Evolutionary conservation across 371 early-diverging fungal species (phyloP).

Genomic region (Batkoa obscura): DNA sequence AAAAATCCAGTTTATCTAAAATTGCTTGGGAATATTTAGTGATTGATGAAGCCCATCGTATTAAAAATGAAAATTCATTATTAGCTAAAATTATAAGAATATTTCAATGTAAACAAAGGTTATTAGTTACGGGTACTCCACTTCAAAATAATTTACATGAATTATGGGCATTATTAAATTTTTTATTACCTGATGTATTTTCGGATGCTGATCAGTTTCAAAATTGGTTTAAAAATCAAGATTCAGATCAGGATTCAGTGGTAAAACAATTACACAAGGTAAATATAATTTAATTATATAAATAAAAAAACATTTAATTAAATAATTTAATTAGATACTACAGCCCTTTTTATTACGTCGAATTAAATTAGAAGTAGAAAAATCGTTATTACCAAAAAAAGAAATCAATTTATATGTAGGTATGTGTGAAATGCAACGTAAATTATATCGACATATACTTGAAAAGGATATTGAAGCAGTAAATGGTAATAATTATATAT

Average conservation of each 20-base stretch:
- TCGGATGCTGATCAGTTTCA: slow-evolving; percentile 82
- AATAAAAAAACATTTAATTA: too few species aligned
- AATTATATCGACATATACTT: slow-evolving; percentile 92
- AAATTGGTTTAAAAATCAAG: slow-evolving; percentile 44
- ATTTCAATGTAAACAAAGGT: slow-evolving; percentile 71
- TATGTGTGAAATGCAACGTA: slow-evolving; percentile 71
- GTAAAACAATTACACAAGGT: slow-evolving; percentile 1
- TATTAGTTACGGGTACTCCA: slow-evolving; percentile 98
- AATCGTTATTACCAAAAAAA: neutral
- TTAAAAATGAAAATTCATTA: slow-evolving; percentile 96
- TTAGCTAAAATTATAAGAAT: slow-evolving; percentile 81
- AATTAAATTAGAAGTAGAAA: slow-evolving; percentile 3
- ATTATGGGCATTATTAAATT: slow-evolving; percentile 97
- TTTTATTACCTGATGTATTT: slow-evolving; percentile 92
- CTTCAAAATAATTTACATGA: slow-evolving; percentile 98
- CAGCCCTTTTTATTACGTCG: slow-evolving; percentile 3
- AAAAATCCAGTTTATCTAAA: slow-evolving; percentile 67
- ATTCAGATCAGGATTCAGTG: neutral
- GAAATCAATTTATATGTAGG: neutral
- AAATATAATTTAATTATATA: neutral
- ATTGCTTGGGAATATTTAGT: slow-evolving; percentile 88
- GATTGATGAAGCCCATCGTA: slow-evolving; percentile 98
- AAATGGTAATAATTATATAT: slow-evolving; percentile 52
- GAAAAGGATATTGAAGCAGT: slow-evolving; percentile 60
- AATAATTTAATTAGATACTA: neutral